phyloP scores from a whole-genome alignment of 495 filamentous ascomycete genomes.

The Pseudoneurospora amorphoporcata region DNA sequence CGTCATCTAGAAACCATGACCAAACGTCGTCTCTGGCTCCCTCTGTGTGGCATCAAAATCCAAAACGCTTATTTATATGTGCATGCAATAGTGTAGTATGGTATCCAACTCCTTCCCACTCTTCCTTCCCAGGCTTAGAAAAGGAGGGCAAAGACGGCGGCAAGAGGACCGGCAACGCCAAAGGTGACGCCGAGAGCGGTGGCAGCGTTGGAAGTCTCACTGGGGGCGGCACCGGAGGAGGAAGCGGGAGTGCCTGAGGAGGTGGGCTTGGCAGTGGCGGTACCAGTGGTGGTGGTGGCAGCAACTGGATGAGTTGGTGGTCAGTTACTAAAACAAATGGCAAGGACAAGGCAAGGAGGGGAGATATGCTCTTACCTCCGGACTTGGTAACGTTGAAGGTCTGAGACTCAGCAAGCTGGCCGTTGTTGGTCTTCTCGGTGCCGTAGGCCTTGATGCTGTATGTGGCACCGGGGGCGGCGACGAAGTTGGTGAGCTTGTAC shows the following conservation, averaged over 20 bases:
- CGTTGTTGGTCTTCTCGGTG: slow-evolving; percentile 1
- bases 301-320: neutral
- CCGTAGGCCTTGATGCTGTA: slow-evolving; percentile 15
- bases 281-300: slow-evolving; percentile 3
- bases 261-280: neutral
- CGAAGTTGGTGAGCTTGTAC: slow-evolving; percentile 13
- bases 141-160: slow-evolving; percentile 8
- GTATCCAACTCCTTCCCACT: neutral
- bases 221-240: neutral
- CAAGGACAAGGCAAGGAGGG: neutral
- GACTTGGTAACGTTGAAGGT: slow-evolving; percentile 16
- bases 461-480: slow-evolving; percentile 4
- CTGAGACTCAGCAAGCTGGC: slow-evolving; percentile 13
- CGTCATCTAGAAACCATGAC: neutral
- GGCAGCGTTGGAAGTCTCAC: slow-evolving; percentile 1
- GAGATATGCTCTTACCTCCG: slow-evolving; percentile 1
- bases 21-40: too few relatives aligned
- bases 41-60: neutral
- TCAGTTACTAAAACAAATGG: neutral
- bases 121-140: neutral
- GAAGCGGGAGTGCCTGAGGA: neutral
- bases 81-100: neutral
- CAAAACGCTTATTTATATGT: neutral
- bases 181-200: slow-evolving; percentile 4
- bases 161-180: slow-evolving; percentile 9